Conservation (phyloP, 2,329 filamentous ascomycete genomes). For the Biscogniauxia sp. region DNA sequence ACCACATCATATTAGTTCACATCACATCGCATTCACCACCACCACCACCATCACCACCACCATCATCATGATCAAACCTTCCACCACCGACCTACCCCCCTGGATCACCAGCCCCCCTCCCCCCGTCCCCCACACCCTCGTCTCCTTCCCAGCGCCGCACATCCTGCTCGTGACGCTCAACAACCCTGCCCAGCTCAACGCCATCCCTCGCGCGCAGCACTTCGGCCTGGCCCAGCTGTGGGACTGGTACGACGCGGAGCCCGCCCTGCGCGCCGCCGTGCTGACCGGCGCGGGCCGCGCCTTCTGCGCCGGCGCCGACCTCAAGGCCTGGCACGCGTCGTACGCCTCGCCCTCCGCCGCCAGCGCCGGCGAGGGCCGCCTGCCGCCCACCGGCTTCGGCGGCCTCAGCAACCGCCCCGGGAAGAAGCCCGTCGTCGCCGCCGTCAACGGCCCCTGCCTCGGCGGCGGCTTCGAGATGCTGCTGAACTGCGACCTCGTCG, state of each 20-base stretch:
- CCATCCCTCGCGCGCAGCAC: conserved; percentile 50
- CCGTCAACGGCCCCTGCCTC: conserved; percentile 72
- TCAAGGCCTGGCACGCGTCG: conserved; percentile 59
- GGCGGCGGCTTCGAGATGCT: conserved; percentile 78
- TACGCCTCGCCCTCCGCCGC: conserved; percentile 2
- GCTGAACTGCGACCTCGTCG: conserved; percentile 69
- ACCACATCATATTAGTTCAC: neutral
- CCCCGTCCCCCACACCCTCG: conserved; percentile 37
- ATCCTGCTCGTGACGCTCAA: conserved; percentile 60
- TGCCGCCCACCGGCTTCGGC: conserved; percentile 56
- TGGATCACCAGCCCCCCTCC: conserved; percentile 39
- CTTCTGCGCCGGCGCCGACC: conserved; percentile 67
- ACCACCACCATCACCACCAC: neutral
- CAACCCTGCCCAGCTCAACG: conserved; percentile 57
- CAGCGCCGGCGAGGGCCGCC: conserved; percentile 12
- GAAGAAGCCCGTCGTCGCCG: conserved; percentile 73
- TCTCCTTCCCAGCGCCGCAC: conserved; percentile 52
- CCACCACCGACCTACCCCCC: conserved; percentile 20
- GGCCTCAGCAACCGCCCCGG: conserved; percentile 64
- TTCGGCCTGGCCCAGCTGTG: conserved; percentile 48
- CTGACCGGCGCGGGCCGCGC: conserved; percentile 62
- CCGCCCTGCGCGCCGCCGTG: conserved; percentile 58
- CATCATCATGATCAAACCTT: conserved; percentile 16
- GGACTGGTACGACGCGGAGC: conserved; percentile 62
- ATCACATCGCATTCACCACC: too few species aligned